Evolutionary conservation across 169 alveolate genomes (phyloP).

Genomic region (Pseudocohnilembus persalinus): DNA sequence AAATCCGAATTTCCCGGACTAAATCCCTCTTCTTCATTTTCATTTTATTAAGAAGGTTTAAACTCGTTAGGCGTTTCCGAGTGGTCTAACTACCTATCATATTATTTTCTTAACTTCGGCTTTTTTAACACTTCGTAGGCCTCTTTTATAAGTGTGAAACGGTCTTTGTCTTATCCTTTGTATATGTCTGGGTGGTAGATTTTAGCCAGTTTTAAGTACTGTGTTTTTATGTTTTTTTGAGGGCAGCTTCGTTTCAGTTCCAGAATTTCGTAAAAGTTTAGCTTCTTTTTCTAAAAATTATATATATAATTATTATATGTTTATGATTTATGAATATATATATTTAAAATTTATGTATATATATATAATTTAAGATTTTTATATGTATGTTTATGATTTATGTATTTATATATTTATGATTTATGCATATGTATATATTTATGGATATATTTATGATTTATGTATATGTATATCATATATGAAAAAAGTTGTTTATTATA

Average conservation of each 20-base stretch:
- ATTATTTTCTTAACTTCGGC: slow-evolving; percentile 57
- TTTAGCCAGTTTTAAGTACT: slow-evolving; percentile 59
- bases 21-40: background rate
- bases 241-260: slow-evolving; percentile 43
- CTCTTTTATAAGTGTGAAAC: slow-evolving; percentile 53
- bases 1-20: background rate
- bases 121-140: slow-evolving; percentile 60
- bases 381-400: no score
- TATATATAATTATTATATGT: no score
- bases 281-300: no score
- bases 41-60: background rate
- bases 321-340: no score
- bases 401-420: no score
- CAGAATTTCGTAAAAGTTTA: slow-evolving; percentile 55
- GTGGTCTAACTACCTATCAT: slow-evolving; percentile 45
- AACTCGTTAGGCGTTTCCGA: background rate
- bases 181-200: slow-evolving; percentile 72
- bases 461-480: no score
- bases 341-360: no score
- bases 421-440: no score
- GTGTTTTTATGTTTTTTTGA: slow-evolving; percentile 41
- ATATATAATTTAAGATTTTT: no score
- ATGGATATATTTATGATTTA: no score
- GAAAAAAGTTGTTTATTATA: no score
- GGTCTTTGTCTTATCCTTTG: slow-evolving; percentile 51